These are phyloP conservation scores for Wilcoxina mikolae DNA, from an alignment of 495 filamentous ascomycete genomes.

Conservation along the genomic window DNA sequence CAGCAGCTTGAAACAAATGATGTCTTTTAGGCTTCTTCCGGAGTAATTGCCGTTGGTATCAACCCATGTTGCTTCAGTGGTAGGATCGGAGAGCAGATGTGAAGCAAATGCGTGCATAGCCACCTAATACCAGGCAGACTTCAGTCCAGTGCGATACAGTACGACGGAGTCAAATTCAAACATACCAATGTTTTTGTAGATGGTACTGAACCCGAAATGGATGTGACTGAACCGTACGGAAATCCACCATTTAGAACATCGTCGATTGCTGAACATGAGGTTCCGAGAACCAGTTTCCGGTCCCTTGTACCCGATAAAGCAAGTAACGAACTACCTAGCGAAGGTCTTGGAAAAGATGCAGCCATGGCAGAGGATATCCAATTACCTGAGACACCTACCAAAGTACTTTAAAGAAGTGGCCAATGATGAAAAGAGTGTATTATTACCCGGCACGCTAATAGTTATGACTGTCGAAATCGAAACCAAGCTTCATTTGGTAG, in stretches of 20 bases:
- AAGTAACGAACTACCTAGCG: not conserved
- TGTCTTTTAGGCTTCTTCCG: slow-evolving; percentile 9
- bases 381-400: no score
- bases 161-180: not conserved
- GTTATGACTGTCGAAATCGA: no score
- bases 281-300: no score
- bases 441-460: no score
- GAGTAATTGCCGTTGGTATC: slow-evolving; percentile 24
- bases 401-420: no score
- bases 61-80: slow-evolving; percentile 19
- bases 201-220: not conserved
- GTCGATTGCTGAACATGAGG: not conserved
- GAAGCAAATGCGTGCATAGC: slow-evolving; percentile 25
- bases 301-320: not conserved
- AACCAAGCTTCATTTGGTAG: no score
- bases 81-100: slow-evolving; percentile 18
- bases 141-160: not conserved
- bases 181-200: not conserved
- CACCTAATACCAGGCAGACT: slow-evolving; percentile 10
- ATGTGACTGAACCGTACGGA: not conserved
- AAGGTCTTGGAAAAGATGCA: not conserved
- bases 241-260: not conserved
- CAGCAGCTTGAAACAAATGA: slow-evolving; percentile 11
- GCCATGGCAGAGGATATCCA: not conserved
- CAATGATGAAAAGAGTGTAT: no score